Base-by-base conservation (phyloP, 805 yeast genomes). In the Jamesozyma gamospora region DNA sequence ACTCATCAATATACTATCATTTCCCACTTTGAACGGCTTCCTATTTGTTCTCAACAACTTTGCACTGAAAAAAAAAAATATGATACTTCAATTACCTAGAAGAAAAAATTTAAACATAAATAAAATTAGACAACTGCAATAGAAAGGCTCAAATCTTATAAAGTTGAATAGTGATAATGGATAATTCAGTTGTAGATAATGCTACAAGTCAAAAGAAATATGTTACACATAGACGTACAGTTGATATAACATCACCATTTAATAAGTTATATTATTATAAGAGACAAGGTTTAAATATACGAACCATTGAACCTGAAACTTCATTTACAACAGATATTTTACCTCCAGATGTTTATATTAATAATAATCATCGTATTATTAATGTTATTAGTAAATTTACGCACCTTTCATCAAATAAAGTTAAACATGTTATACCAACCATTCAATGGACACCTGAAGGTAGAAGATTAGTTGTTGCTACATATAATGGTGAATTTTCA, bases 401-500 rank as follows among this genome's bases (percentile, higher is more conserved):
- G 4, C 97, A 90, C 64, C 71, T 88, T 36, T 79, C 94, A 42
- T 79, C 92, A 15, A 92, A 90, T 64, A 92, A 92, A 62, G 85
- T 87, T 10, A 80, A 82, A 53, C 96, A 90, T 64, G 84, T 94
- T 3, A 85, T 88, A 38, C 83, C 85, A 51, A 79, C 88, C 2
- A 79, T 85, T n/a, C 77, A 74, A 57, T 90, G 96, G 95, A 92
- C 98, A 0, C 97, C 97, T 0, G 96, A 87, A 50, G 97, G 96
- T 0, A 70, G 96, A 49, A 67, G 98, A 49, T 66, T 92, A 37
- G 69, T 92, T 21, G 95, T 94, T 5, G 94, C 95, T 0, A 77
- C 90, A 24, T 86, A 83, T 63, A 76, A 85, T 41, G 99, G 99
- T 32, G 99, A 92, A 58, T 88, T 92, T 62, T 88, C 97, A 11